A percentile compares a stretch with the other conserved stretches of the same genome.
These are phyloP conservation scores for Davidsoniella australis DNA, from an alignment of 2,329 filamentous ascomycete species.

Conservation along the genomic window DNA sequence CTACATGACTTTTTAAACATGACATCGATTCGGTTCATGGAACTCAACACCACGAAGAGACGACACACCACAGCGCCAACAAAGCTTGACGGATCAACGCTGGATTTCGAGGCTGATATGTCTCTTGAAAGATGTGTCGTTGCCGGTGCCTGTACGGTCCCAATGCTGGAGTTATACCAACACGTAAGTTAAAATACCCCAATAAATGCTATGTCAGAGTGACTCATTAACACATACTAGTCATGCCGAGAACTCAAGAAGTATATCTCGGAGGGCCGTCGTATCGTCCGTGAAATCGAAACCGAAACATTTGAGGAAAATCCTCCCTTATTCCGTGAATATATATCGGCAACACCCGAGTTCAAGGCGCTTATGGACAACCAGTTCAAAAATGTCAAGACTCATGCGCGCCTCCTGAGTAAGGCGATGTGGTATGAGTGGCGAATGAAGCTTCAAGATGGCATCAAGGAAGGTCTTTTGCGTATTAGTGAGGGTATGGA, in stretches of 20 bases:
- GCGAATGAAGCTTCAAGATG: conserved; percentile 73
- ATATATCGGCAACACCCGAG: conserved; percentile 68
- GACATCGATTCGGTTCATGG: conserved; percentile 97
- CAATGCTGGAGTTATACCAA: conserved; percentile 87
- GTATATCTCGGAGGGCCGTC: conserved; percentile 84
- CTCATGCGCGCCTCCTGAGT: conserved; percentile 72
- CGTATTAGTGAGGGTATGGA: conserved; percentile 63
- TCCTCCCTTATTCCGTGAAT: conserved; percentile 79
- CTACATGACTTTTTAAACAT: conserved; percentile 86
- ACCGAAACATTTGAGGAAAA: conserved; percentile 78
- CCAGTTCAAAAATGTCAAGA: conserved; percentile 95
- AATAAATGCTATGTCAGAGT: not conserved
- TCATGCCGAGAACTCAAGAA: conserved; percentile 91
- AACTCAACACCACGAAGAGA: conserved; percentile 88
- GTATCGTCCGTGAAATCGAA: conserved; percentile 82
- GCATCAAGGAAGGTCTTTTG: conserved; percentile 64
- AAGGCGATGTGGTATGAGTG: conserved; percentile 98
- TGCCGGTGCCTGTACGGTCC: conserved; percentile 77
- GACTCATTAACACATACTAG: conserved; percentile 28
- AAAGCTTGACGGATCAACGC: conserved; percentile 24
- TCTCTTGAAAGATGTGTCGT: conserved; percentile 65
- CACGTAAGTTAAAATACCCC: conserved; percentile 9
- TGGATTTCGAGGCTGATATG: conserved; percentile 31
- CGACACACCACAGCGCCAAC: conserved; percentile 60
- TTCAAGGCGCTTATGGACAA: conserved; percentile 82